These are phyloP conservation scores for Hypericum androsaemum DNA, from an alignment of 345 rosid species.

Conservation along the genomic window DNA sequence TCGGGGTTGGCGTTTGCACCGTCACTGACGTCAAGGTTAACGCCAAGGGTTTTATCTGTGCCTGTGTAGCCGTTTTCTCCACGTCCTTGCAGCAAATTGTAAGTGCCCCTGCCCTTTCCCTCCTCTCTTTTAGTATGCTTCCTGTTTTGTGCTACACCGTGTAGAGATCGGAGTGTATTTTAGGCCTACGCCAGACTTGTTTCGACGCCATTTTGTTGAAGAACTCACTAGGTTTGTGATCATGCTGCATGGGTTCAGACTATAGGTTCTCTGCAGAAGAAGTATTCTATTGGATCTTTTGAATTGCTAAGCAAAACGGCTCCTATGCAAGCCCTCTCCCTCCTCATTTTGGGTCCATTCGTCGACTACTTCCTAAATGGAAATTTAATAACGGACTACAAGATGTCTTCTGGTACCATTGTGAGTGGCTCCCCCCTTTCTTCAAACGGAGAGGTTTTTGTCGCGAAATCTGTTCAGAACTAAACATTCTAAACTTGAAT, in stretches of 20 bases:
- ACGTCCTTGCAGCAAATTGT: constrained; percentile 96
- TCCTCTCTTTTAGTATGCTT: background rate
- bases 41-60: constrained; percentile 83
- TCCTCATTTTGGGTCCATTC: constrained; percentile 75
- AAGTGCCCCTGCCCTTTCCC: constrained; percentile 18
- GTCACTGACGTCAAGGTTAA: constrained; percentile 93
- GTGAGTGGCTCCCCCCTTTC: constrained; percentile 35
- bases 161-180: no score
- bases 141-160: no score
- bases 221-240: no score
- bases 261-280: constrained; percentile 87
- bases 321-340: constrained; percentile 97
- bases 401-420: constrained; percentile 60
- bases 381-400: constrained; percentile 49
- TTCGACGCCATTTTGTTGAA: no score
- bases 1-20: constrained; percentile 91
- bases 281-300: constrained; percentile 85
- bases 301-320: constrained; percentile 90
- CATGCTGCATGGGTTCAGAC: constrained; percentile 37
- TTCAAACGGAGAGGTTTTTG: background rate
- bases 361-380: constrained; percentile 68
- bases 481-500: background rate
- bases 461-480: constrained; percentile 8
- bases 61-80: constrained; percentile 67
- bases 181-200: no score